Base-by-base conservation (phyloP, 2,329 filamentous ascomycete genomes). In the Ascocoryne sarcoides region DNA sequence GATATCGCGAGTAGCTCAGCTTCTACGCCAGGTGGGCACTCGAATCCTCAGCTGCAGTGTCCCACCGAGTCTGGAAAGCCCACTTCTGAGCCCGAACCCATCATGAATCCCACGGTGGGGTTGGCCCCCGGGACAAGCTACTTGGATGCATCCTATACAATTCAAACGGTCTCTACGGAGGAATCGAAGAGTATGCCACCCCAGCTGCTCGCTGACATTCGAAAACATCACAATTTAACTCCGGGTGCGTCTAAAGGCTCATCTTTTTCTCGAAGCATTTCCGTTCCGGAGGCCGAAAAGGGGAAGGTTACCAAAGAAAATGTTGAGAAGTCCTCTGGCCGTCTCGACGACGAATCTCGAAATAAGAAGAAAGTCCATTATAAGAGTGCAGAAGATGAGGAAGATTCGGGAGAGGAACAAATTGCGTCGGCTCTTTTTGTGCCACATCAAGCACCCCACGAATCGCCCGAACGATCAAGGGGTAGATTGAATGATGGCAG, bases 401-500 rank as follows among this genome's bases (percentile, higher is more conserved):
- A 73, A 20, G 70, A 73, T 40, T 88, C 83, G 10, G 82, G 84
- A 43, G 79, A 84, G 58, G 85, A 92, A 60, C 85, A 90, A 61
- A 88, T 92, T 47, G 87, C 83, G n/a, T 90, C 84, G 21, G 85
- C 85, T 17, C 71, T 88, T 30, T 92, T 92, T 58, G 70, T 88
- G 35, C 85, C 85, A 31, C 85, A 90, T 65, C 79, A 85, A 53
- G 71, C 70, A 17, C 50, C 55, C 32, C 55, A 69, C 44, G 58
- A 71, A 33, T 62, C 62, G 19, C 56, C 64, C 8, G 65, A 68
- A 32, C 61, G 44, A 4, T 38, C 43, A 15, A 41, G 26, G 32
- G 19, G 42, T 18, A 40, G 44, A 18, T 42, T 34, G 5, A 36
- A 42, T 29, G 37, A 50, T 36, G 36, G 33, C 16, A 30, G 36